Evolutionary conservation across 257 asterid genomes (phyloP).

Genomic region (Ligustrum vulgare): DNA sequence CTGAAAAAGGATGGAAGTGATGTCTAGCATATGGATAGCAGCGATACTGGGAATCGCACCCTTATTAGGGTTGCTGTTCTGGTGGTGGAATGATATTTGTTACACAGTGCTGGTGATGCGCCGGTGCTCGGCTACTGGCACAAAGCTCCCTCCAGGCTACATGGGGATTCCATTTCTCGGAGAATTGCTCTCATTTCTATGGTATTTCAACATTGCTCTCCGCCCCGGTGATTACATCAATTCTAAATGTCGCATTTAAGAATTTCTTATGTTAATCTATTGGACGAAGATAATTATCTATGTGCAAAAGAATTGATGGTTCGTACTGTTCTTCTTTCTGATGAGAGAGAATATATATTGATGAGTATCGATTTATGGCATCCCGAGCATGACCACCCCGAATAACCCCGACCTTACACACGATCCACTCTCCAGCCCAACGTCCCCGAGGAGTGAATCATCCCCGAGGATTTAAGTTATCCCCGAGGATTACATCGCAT

Average conservation of each 20-base stretch:
- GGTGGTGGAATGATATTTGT: constrained; percentile 57
- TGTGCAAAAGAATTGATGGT: too few species aligned
- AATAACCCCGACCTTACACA: too few species aligned
- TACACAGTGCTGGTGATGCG: constrained; percentile 30
- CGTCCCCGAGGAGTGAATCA: too few species aligned
- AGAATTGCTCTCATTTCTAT: constrained; percentile 26
- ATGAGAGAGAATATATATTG: neutral
- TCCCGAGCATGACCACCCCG: too few species aligned
- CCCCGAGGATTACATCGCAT: too few species aligned
- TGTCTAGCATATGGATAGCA: constrained; percentile 30
- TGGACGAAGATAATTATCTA: too few species aligned
- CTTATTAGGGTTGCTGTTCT: constrained; percentile 29
- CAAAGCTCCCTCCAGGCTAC: constrained; percentile 32
- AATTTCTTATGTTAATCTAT: too few species aligned
- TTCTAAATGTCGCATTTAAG: constrained; percentile 17
- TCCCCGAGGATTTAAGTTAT: too few species aligned
- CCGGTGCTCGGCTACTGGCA: constrained; percentile 15
- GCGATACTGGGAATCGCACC: constrained; percentile 22
- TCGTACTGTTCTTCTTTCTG: neutral
- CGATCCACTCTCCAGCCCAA: too few species aligned
- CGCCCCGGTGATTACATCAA: constrained; percentile 20
- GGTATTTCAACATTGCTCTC: constrained; percentile 24
- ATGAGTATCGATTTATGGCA: too few species aligned
- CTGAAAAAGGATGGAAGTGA: constrained; percentile 21
- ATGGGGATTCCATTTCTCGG: constrained; percentile 36